These are phyloP conservation scores for Betula pendula DNA, from an alignment of 306 rosid genomes.

Conservation along the genomic window DNA sequence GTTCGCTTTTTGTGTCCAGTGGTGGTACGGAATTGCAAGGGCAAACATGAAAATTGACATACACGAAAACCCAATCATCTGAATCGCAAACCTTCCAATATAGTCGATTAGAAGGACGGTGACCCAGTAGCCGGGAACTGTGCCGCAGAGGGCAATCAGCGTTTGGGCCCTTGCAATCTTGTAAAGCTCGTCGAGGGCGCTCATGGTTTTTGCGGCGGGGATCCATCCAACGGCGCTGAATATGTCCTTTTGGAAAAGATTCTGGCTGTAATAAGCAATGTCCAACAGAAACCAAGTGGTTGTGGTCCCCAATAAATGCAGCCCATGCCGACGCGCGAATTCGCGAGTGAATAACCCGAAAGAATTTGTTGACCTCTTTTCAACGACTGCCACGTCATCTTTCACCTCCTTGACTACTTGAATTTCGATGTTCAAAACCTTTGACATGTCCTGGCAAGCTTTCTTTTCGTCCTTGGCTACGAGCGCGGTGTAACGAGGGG, in stretches of 20 bases:
- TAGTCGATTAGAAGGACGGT: constrained; percentile 57
- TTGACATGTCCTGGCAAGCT: constrained; percentile 58
- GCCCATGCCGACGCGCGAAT: constrained; percentile 49
- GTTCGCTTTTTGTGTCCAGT: constrained; percentile 23
- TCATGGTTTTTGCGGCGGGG: constrained; percentile 46
- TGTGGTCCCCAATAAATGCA: constrained; percentile 61
- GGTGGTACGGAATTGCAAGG: constrained; percentile 45
- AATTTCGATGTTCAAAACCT: constrained; percentile 41
- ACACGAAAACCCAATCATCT: constrained; percentile 56
- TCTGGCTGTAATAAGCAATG: constrained; percentile 58
- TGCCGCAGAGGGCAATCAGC: constrained; percentile 56
- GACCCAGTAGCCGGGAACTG: constrained; percentile 75
- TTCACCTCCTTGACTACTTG: not conserved
- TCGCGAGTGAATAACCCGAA: constrained; percentile 53
- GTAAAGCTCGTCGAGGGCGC: constrained; percentile 61
- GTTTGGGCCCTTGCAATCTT: constrained; percentile 60
- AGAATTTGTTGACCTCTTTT: constrained; percentile 2
- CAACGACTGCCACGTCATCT: not conserved
- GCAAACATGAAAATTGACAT: constrained; percentile 57
- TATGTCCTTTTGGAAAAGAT: constrained; percentile 61
- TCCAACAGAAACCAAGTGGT: constrained; percentile 69
- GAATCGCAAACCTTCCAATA: constrained; percentile 55
- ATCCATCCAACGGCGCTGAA: constrained; percentile 64
- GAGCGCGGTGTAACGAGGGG: constrained; percentile 66
- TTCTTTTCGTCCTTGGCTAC: constrained; percentile 54